Conservation (phyloP, 768 basidiomycete species). For the Chalciporus chontae region DNA sequence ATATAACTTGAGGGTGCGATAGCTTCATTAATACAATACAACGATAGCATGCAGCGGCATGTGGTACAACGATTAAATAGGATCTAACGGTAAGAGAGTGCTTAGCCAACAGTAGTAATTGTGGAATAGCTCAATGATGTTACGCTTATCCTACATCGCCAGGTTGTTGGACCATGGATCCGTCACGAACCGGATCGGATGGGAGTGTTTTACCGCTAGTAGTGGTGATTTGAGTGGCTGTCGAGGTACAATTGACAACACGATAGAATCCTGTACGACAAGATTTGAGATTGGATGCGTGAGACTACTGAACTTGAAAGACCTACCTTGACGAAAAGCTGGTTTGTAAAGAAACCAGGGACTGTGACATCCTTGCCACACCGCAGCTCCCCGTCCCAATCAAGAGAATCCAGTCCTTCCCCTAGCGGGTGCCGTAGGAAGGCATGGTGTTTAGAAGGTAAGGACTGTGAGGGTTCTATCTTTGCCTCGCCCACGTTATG, state of each 20-base stretch:
- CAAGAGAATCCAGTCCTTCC: constrained; percentile 41
- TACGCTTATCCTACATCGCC: neutral
- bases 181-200: constrained; percentile 57
- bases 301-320: neutral
- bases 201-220: constrained; percentile 37
- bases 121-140: neutral
- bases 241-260: constrained; percentile 44
- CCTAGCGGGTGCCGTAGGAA: constrained; percentile 11
- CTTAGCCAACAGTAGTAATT: too few relatives aligned
- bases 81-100: too few relatives aligned
- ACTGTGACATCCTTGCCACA: constrained; percentile 36
- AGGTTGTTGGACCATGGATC: constrained; percentile 43
- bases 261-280: constrained; percentile 51
- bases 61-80: too few relatives aligned
- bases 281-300: neutral
- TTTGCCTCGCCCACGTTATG: constrained; percentile 47
- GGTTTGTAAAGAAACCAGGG: constrained; percentile 45
- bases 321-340: constrained; percentile 50
- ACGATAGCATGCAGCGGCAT: too few relatives aligned
- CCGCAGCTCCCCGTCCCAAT: constrained; percentile 58
- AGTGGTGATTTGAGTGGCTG: constrained; percentile 35
- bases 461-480: constrained; percentile 43
- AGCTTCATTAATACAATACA: too few relatives aligned
- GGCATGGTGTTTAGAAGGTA: constrained; percentile 9
- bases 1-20: too few relatives aligned